Percentiles rank a stretch among this genome's conserved stretches.
Conservation (phyloP, 768 basidiomycete genomes). For the Dentipellis sp. region DNA sequence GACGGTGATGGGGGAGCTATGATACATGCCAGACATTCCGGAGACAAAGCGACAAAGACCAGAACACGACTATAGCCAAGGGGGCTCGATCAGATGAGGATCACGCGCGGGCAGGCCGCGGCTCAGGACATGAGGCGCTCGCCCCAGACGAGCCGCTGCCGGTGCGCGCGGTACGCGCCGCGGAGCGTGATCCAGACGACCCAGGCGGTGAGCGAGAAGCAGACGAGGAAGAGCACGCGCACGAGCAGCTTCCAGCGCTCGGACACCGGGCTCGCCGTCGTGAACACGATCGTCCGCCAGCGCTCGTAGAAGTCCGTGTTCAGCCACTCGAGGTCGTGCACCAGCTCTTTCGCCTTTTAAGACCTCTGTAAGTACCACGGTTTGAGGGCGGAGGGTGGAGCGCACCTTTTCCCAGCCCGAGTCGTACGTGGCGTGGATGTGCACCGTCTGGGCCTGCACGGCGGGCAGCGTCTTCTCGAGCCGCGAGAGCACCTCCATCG, state of each 20-base stretch:
- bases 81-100: no score
- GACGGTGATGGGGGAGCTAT: neutral
- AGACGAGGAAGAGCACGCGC: conserved; percentile 26
- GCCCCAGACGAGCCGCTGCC: conserved; percentile 71
- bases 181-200: conserved; percentile 48
- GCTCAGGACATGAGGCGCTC: conserved; percentile 63
- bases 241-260: conserved; percentile 59
- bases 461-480: conserved; percentile 52
- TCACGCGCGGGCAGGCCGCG: no score
- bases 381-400: neutral
- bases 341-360: conserved; percentile 52
- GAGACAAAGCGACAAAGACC: no score
- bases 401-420: conserved; percentile 59
- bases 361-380: neutral
- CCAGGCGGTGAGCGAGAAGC: conserved; percentile 53
- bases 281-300: conserved; percentile 68
- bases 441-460: conserved; percentile 49
- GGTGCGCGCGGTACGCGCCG: conserved; percentile 66
- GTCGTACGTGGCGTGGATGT: conserved; percentile 60
- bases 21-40: no score
- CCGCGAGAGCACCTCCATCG: conserved; percentile 45
- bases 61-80: no score
- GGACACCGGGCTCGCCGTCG: conserved; percentile 62
- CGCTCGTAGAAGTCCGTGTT: conserved; percentile 74
- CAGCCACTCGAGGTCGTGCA: conserved; percentile 61